Percentiles rank a stretch among this genome's conserved stretches.
Conservation (phyloP, 1,284 basidiomycete genomes). For the Ustilago crameri region DNA sequence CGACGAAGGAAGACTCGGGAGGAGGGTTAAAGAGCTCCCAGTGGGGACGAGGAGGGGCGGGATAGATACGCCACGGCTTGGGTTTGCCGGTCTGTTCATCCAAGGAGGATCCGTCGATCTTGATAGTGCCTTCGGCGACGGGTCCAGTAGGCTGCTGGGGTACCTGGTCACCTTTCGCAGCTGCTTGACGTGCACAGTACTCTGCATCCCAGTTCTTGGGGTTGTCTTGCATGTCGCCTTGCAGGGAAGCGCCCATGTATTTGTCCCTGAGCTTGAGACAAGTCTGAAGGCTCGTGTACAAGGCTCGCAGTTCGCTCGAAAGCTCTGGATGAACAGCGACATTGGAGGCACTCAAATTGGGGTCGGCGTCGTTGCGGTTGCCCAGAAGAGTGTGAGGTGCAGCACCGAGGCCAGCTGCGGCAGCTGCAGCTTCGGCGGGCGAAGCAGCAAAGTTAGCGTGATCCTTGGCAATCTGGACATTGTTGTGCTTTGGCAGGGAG, state of each 20-base stretch:
- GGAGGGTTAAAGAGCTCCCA: conserved; percentile 68
- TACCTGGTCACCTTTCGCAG: conserved; percentile 9
- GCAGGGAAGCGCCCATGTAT: conserved; percentile 65
- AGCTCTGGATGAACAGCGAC: conserved; percentile 51
- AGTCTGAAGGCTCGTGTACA: conserved; percentile 61
- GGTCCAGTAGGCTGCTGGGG: conserved; percentile 7
- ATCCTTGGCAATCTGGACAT: conserved; percentile 17
- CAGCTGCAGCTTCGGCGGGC: conserved; percentile 57
- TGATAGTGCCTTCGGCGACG: conserved; percentile 44
- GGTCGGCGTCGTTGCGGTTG: conserved; percentile 9
- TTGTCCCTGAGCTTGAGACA: conserved; percentile 66
- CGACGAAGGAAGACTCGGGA: conserved; percentile 63
- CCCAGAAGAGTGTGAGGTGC: conserved; percentile 19
- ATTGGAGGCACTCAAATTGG: conserved; percentile 24
- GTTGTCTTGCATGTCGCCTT: conserved; percentile 63
- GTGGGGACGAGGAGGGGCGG: conserved; percentile 65
- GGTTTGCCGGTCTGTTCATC: conserved; percentile 40
- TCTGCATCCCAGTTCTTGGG: conserved; percentile 69
- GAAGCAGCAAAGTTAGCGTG: conserved; percentile 48
- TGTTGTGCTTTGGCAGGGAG: conserved; percentile 27
- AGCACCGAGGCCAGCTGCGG: conserved; percentile 54
- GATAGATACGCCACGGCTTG: conserved; percentile 67
- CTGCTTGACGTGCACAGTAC: conserved; percentile 51
- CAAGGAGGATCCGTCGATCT: conserved; percentile 61
- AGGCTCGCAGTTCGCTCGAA: conserved; percentile 56